These are phyloP conservation scores for Calonectria montana DNA, from an alignment of 2,329 filamentous ascomycete genomes.

Conservation along the genomic window DNA sequence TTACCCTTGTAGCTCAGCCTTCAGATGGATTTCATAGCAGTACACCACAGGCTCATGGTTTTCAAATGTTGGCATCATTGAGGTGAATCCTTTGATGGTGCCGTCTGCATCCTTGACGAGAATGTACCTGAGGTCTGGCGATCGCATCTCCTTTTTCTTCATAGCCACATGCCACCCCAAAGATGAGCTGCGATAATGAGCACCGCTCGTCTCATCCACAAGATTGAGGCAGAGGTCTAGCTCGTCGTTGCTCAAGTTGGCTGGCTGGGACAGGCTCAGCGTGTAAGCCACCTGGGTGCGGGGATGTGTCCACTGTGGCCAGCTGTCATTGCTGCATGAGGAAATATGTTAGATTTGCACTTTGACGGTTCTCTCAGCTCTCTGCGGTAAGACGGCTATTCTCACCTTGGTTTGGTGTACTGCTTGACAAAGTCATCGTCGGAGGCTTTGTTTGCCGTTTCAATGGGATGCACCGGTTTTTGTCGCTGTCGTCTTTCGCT, in stretches of 20 bases:
- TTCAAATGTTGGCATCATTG: conserved; percentile 79
- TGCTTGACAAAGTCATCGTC: conserved; percentile 61
- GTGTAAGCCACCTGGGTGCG: conserved; percentile 53
- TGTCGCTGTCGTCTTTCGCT: conserved; percentile 29
- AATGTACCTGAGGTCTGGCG: conserved; percentile 75
- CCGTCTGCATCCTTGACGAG: conserved; percentile 59
- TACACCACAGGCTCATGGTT: conserved; percentile 75
- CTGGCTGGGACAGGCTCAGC: conserved; percentile 56
- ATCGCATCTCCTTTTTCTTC: conserved; percentile 77
- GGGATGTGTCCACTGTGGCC: conserved; percentile 64
- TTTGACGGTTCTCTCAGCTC: neutral
- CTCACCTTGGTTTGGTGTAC: conserved; percentile 61
- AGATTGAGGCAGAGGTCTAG: conserved; percentile 65
- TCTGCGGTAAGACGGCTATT: neutral
- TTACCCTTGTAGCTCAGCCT: conserved; percentile 65
- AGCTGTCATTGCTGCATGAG: conserved; percentile 37
- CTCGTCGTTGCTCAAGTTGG: conserved; percentile 55
- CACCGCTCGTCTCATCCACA: conserved; percentile 71
- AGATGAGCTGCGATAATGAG: conserved; percentile 72
- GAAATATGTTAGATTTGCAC: neutral
- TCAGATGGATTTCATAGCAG: conserved; percentile 82
- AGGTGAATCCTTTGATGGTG: conserved; percentile 66
- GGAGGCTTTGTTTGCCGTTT: conserved; percentile 58
- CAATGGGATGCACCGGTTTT: conserved; percentile 52
- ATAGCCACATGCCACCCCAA: conserved; percentile 70